Evolutionary conservation across 1,284 basidiomycete genomes (phyloP), one percentile per base, ranked within the genome.

Genomic region (Leccinum huronense): DNA sequence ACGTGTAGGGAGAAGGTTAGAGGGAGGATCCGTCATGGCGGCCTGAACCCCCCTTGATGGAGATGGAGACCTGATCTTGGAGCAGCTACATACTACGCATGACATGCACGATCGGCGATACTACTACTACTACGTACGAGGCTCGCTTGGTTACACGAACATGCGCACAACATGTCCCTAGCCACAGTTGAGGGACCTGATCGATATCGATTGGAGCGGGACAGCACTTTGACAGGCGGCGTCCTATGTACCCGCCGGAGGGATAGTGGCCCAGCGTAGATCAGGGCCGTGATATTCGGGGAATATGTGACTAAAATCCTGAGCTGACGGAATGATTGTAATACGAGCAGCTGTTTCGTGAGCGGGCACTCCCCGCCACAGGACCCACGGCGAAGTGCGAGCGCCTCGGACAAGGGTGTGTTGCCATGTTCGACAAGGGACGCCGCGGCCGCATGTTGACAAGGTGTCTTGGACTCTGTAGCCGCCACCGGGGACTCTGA

Each of bases 401-500:
- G 69, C 30, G 40, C 71, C 71, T 69, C 71, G 71, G 69, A 64
- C 56, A 14, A 60, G 57, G 11, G 59, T 38, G 10, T 57, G 59
- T 38, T 65, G 59, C 56, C 45, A 54, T 57, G 60, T 55, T 48
- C 45, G 19, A 66, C 61, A 51, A 59, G 56, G 30, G 51, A 70
- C 36, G 27, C 69, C 62, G 69, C 62, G 65, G 70, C 53, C 61
- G 55, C 67, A 67, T 71, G 69, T 60, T 38, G 55, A 53, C 45
- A n/a, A 48, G 67, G 42, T 4, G 65, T 45, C 53, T 34, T 62
- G 34, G 36, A 40, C 51, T 53, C 42, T 48, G 30, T 66, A 27
- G 65, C 57, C 51, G 55, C 56, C 51, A 57, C 60, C 51, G 45
- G 51, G 27, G 4, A 27, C 23, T 23, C 23, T 38, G 57, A 38